Evolutionary conservation across 192 early-diverging fungal species (phyloP), one percentile per base, ranked within the genome.

Genomic region (Funneliformis geosporum): DNA sequence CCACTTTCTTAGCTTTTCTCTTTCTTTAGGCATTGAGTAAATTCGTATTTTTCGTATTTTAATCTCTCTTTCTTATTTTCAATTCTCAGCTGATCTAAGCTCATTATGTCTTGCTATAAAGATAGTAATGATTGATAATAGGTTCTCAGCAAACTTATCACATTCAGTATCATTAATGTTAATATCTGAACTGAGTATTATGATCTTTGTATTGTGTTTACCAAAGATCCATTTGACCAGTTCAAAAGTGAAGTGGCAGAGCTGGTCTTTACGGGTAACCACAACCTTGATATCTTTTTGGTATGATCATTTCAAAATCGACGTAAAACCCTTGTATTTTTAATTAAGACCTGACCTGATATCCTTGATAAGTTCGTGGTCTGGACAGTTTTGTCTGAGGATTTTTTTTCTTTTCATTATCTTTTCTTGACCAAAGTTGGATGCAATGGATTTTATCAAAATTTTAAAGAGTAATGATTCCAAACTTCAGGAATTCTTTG

Each of bases 101-200:
- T 5, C 0, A 33, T 74, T 74, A 0, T 74, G 47, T 59, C 73
- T 50, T 33, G 73, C 73, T 43, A 2, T 43, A 7, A 60, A 74
- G 21, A 74, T 47, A 9, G 46, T 74, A 33, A 74, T 47, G n/a
- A 59, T 74, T 28, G 50, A 50, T 28, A 74, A 21, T 28, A 74
- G 18, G 38, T 74, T 47, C 21, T 33, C 33, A 2, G 33, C 33
- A 33, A 33, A 2, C 33, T 33, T 2, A 33, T 2, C 33, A 2
- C 1, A 33, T 33, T 33, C 2, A 2, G 33, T 33, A 2, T 33
- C 33, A 33, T 33, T 2, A 33, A 33, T 2, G 33, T 33, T 33
- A 33, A 33, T 33, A 2, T 33, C 33, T 2, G 33, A 33, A 33
- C 33, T 2, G 33, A 33, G 33, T 33, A 33, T 2, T 2, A 33